Conservation (phyloP, 176 grass and related monocot species). For the Carex parvula region DNA sequence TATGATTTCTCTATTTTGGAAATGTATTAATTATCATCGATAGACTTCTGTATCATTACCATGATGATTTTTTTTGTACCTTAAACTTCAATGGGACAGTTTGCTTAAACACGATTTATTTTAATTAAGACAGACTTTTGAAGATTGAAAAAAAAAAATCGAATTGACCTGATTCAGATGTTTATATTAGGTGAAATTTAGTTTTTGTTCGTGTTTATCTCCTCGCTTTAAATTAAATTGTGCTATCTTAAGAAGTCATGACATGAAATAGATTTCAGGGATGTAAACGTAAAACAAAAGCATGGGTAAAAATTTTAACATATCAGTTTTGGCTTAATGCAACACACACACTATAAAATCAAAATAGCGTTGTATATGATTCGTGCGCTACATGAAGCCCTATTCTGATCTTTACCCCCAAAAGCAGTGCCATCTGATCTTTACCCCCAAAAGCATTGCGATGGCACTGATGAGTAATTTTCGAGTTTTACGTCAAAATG, state of each 20-base stretch:
- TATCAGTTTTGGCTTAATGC: too few species aligned
- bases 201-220: background rate
- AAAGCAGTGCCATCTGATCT: too few species aligned
- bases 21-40: background rate
- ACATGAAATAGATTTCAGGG: background rate
- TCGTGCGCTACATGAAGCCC: too few species aligned
- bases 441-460: background rate
- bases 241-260: background rate
- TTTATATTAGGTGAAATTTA: background rate
- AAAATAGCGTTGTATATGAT: too few species aligned
- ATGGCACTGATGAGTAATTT: background rate
- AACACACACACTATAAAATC: too few species aligned
- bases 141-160: background rate
- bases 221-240: background rate
- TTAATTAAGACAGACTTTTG: background rate
- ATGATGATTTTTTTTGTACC: background rate
- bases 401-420: too few species aligned
- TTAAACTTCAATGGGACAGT: background rate
- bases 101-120: background rate
- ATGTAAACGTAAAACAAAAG: background rate
- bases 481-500: too few species aligned
- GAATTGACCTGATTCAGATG: background rate
- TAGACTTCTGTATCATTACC: background rate
- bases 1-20: background rate
- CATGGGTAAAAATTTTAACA: background rate